phyloP scores from a whole-genome alignment of 2,329 filamentous ascomycete genomes.

The Rhynchosporium secalis region DNA sequence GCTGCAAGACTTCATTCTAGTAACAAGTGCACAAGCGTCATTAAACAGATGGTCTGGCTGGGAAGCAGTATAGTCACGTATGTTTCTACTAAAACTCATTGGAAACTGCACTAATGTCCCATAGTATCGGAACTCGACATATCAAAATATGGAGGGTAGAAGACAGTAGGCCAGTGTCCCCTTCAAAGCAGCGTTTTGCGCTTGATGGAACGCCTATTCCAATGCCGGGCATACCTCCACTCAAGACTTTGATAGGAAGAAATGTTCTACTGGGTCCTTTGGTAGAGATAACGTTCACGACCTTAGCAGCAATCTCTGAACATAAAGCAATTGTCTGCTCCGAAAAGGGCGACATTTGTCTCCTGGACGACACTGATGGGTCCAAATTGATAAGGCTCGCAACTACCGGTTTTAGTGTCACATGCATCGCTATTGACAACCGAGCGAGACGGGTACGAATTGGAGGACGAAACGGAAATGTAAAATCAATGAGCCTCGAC shows the following conservation, averaged over 20 bases:
- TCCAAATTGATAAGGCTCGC: slow-evolving; percentile 69
- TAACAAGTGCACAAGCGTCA: slow-evolving; percentile 88
- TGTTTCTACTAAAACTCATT: slow-evolving; percentile 25
- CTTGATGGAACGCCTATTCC: slow-evolving; percentile 44
- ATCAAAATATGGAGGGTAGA: slow-evolving; percentile 92
- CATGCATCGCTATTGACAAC: slow-evolving; percentile 42
- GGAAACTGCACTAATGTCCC: slow-evolving; percentile 25
- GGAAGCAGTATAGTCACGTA: slow-evolving; percentile 77
- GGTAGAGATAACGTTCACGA: slow-evolving; percentile 81
- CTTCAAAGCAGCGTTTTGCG: slow-evolving; percentile 60
- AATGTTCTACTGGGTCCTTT: slow-evolving; percentile 84
- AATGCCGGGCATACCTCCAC: slow-evolving; percentile 45
- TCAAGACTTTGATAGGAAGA: slow-evolving; percentile 76
- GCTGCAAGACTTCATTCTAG: slow-evolving; percentile 76
- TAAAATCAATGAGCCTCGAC: slow-evolving; percentile 53
- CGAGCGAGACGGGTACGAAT: slow-evolving; percentile 41
- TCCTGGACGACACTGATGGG: slow-evolving; percentile 73
- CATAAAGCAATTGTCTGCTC: slow-evolving; percentile 80
- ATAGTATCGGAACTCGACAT: slow-evolving; percentile 75
- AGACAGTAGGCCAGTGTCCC: slow-evolving; percentile 59
- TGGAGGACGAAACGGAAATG: slow-evolving; percentile 42
- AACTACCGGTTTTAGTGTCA: slow-evolving; percentile 61
- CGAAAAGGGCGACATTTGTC: slow-evolving; percentile 84
- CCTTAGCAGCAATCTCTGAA: slow-evolving; percentile 70
- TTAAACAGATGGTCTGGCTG: slow-evolving; percentile 89